Evolutionary conservation across 768 basidiomycete species (phyloP), one percentile per base, ranked within the genome.

Genomic region (Psilocybe tampanensis): DNA sequence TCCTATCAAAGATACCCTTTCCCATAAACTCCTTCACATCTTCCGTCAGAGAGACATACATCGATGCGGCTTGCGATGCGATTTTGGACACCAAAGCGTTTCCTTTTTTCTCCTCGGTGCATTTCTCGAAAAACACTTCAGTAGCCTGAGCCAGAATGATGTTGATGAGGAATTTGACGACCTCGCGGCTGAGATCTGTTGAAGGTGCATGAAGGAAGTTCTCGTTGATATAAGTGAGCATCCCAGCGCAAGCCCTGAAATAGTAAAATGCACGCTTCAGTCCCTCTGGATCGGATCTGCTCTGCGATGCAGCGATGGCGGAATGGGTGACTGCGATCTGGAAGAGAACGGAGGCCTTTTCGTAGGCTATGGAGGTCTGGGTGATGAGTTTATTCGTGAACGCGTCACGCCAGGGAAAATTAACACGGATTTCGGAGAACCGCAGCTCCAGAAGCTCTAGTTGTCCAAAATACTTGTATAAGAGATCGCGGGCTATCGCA

Each of bases 391-490:
- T 98, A 75, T 81, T 82, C 56, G 94, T 98, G 76, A 98, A 98
- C 18, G 97, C 96, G 74, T 99, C 97, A 60, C 89, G 83, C 95
- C 97, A 99, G 0, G 94, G 89, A 68, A 98, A 99, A 61, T 91
- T 90, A 72, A 98, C 95, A 64, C 92, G 85, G 61, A 98, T 94
- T 71, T 98, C 96, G 8, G 96, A 86, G 76, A 99, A 99, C 34
- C 97, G 87, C 51, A 99, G 83, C 70, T 99, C 97, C 39, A 99
- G 86, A 4, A 98, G 85, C 68, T 99, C 97, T 43, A 99, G 87
- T 72, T 99, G 97, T 33, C 97, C 96, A 76, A 98, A 99, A 77
- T 99, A 99, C 75, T 97, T 98, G 88, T 96, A 98, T 43, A 99
- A 80, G 19, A 98, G 80, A 76, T 98, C 96, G 47, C 95, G 83